These are phyloP conservation scores for Populus pruinosa DNA, from an alignment of 345 rosid species.

Conservation along the genomic window DNA sequence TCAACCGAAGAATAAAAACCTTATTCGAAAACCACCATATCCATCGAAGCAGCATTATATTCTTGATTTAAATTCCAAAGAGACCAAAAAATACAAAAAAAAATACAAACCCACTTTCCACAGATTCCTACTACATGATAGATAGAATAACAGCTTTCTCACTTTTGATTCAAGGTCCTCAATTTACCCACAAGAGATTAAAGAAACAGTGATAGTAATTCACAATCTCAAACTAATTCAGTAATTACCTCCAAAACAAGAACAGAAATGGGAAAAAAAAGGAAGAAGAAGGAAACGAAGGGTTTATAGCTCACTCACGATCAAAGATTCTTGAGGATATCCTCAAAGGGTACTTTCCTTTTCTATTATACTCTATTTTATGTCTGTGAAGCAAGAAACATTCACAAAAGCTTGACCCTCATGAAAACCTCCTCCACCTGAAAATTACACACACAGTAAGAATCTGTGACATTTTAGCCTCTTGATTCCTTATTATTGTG, in stretches of 20 bases:
- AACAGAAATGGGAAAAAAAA: neutral
- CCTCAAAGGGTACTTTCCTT: neutral
- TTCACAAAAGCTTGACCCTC: neutral
- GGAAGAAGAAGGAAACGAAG: neutral
- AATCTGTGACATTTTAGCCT: neutral
- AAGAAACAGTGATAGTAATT: neutral
- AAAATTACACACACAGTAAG: conserved; percentile 1
- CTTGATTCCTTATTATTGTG: neutral
- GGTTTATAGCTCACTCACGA: neutral
- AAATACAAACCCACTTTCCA: conserved; percentile 30
- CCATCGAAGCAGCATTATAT: conserved; percentile 21
- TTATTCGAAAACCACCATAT: conserved; percentile 27
- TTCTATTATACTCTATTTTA: neutral
- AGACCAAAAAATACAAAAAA: conserved; percentile 13
- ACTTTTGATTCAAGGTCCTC: conserved; percentile 29
- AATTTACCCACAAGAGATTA: conserved; percentile 1
- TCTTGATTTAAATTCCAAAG: conserved; percentile 12
- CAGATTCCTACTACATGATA: conserved; percentile 29
- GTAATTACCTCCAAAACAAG: neutral
- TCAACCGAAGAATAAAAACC: conserved; percentile 25
- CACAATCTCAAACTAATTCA: neutral
- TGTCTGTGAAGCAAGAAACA: neutral
- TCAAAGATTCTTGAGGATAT: conserved; percentile 13
- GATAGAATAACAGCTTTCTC: conserved; percentile 26
- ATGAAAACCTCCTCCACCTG: neutral